phyloP scores from a whole-genome alignment of 305 asterid genomes.

The Fraxinus floribunda region DNA sequence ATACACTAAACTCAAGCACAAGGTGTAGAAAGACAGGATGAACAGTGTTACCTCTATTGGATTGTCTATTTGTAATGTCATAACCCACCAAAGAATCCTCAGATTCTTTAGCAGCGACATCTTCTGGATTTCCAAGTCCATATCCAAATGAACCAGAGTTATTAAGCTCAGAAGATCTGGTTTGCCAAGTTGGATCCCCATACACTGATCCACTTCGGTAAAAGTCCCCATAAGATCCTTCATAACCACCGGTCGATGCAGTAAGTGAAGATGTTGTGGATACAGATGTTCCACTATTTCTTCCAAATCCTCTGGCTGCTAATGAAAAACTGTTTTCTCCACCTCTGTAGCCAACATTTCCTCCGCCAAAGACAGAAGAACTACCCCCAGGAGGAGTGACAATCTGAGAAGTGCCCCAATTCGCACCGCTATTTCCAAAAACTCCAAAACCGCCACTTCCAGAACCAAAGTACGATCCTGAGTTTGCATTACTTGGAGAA shows the following conservation, averaged over 20 bases:
- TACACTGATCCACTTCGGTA: slow-evolving; percentile 66
- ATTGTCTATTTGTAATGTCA: slow-evolving; percentile 66
- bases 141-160: slow-evolving; percentile 64
- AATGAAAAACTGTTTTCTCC: slow-evolving; percentile 53
- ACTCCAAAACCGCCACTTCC: slow-evolving; percentile 65
- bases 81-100: slow-evolving; percentile 67
- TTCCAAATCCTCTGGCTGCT: slow-evolving; percentile 62
- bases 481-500: slow-evolving; percentile 50
- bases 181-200: slow-evolving; percentile 73
- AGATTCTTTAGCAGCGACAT: slow-evolving; percentile 54
- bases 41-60: slow-evolving; percentile 64
- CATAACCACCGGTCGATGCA: slow-evolving; percentile 54
- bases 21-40: background rate
- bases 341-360: slow-evolving; percentile 64
- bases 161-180: slow-evolving; percentile 55
- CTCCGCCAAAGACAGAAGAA: slow-evolving; percentile 50
- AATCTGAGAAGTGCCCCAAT: slow-evolving; percentile 60
- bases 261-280: slow-evolving; percentile 50
- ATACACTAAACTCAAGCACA: background rate
- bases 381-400: slow-evolving; percentile 50
- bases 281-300: slow-evolving; percentile 47
- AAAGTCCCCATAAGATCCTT: slow-evolving; percentile 60
- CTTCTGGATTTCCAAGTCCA: slow-evolving; percentile 61
- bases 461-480: slow-evolving; percentile 61
- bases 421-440: slow-evolving; percentile 63